These are phyloP conservation scores for Rhodofomes roseus DNA, from an alignment of 1,284 basidiomycete genomes.

Conservation along the genomic window DNA sequence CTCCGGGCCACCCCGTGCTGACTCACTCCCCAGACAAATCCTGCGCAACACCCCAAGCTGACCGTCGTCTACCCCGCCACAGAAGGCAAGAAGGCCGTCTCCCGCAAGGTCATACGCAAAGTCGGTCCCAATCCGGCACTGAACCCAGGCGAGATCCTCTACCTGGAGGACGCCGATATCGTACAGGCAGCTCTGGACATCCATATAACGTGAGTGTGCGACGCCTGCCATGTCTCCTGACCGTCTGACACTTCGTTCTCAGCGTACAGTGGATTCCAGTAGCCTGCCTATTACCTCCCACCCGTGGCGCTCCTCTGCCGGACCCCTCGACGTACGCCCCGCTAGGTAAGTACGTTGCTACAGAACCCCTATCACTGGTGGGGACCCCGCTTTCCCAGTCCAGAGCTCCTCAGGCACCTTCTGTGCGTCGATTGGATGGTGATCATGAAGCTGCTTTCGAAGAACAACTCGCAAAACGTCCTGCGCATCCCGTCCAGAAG, in stretches of 20 bases:
- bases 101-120: neutral
- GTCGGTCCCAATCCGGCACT: neutral
- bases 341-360: slow-evolving; percentile 41
- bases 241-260: neutral
- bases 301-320: slow-evolving; percentile 24
- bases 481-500: too few species aligned
- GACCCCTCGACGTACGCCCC: slow-evolving; percentile 44
- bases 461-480: too few species aligned
- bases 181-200: slow-evolving; percentile 43
- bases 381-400: too few species aligned
- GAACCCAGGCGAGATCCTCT: neutral
- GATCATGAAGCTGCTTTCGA: too few species aligned
- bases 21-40: slow-evolving; percentile 11
- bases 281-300: slow-evolving; percentile 44
- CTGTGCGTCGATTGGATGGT: too few species aligned
- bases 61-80: slow-evolving; percentile 6
- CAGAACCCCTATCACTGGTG: too few species aligned
- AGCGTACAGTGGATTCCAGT: slow-evolving; percentile 52
- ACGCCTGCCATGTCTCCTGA: neutral
- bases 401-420: too few species aligned
- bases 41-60: slow-evolving; percentile 14
- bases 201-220: slow-evolving; percentile 37
- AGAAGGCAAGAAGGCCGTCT: neutral
- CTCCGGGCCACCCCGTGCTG: neutral
- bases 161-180: slow-evolving; percentile 48